Percentiles rank a stretch among this genome's conserved stretches.
phyloP scores from a whole-genome alignment of 108 stramenopile genomes.

The Skeletonema costatum region DNA sequence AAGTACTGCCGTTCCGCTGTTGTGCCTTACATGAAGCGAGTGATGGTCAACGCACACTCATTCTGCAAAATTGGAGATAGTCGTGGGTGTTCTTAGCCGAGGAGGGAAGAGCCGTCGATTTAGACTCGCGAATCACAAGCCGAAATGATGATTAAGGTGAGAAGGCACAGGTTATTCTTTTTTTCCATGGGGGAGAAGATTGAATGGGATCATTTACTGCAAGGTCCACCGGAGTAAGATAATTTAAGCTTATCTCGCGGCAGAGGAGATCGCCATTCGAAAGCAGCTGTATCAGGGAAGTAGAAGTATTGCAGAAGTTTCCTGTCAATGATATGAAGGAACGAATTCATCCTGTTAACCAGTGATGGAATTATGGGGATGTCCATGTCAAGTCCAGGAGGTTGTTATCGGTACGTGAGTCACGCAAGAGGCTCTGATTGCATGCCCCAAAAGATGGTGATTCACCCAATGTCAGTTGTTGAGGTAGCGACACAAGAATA shows the following conservation, averaged over 20 bases:
- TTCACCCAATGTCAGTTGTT: conserved; percentile 13
- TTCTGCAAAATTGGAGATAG: conserved; percentile 97
- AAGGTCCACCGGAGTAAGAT: conserved; percentile 64
- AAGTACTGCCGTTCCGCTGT: conserved; percentile 94
- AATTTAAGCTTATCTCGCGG: conserved; percentile 82
- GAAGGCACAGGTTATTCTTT: conserved; percentile 60
- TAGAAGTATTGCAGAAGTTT: conserved; percentile 66
- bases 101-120: conserved; percentile 67
- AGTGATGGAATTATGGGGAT: conserved; percentile 97
- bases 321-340: conserved; percentile 44
- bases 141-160: conserved; percentile 65
- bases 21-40: conserved; percentile 70
- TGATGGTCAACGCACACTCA: conserved; percentile 73
- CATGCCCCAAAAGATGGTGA: conserved; percentile 49
- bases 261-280: conserved; percentile 72
- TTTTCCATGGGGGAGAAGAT: conserved; percentile 64
- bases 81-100: conserved; percentile 85
- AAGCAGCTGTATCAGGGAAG: conserved; percentile 76
- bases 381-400: conserved; percentile 95
- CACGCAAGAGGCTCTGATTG: conserved; percentile 48
- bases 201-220: conserved; percentile 59
- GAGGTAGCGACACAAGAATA: conserved; percentile 39
- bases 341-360: conserved; percentile 67
- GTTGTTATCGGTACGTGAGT: conserved; percentile 91
- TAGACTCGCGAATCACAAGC: conserved; percentile 84